A percentile compares a stretch with the other conserved stretches of the same genome.
Evolutionary conservation across 2,329 filamentous ascomycete species (phyloP).

Genomic region (Neopestalotiopsis sp.): DNA sequence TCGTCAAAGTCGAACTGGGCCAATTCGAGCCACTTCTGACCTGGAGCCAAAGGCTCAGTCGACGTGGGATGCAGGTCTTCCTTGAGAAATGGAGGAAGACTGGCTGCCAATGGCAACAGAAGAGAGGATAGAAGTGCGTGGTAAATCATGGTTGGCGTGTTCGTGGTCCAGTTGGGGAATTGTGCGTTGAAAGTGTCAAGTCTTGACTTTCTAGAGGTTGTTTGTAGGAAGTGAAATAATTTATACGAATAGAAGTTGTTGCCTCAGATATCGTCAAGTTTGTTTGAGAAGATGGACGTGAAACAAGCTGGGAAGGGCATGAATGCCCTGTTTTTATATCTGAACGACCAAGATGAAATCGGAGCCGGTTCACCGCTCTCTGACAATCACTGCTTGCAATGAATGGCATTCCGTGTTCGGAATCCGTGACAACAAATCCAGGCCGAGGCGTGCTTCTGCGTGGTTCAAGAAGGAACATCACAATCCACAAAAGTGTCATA

Average conservation of each 20-base stretch:
- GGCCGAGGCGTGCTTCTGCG: background rate
- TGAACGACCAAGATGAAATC: background rate
- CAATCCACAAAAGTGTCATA: background rate
- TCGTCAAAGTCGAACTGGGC: conserved; percentile 19
- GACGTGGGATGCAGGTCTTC: background rate
- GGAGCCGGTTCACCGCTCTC: background rate
- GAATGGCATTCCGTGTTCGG: background rate
- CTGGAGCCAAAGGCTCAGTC: background rate
- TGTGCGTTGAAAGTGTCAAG: background rate
- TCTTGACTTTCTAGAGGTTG: background rate
- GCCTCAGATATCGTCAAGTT: no score
- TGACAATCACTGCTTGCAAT: background rate
- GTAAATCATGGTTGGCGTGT: conserved; percentile 5
- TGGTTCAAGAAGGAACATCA: conserved; percentile 5
- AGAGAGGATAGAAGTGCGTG: conserved; percentile 1
- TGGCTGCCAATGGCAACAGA: conserved; percentile 16
- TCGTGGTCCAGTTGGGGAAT: background rate
- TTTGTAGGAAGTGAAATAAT: no score
- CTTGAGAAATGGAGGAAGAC: conserved; percentile 7
- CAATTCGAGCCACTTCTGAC: conserved; percentile 9
- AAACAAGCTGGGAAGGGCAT: background rate
- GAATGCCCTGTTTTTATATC: background rate
- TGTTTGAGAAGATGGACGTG: background rate
- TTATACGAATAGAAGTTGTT: no score
- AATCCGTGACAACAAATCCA: conserved; percentile 2